Base-by-base conservation (phyloP, 176 grass and related monocot species). In the Eleusine indica region DNA sequence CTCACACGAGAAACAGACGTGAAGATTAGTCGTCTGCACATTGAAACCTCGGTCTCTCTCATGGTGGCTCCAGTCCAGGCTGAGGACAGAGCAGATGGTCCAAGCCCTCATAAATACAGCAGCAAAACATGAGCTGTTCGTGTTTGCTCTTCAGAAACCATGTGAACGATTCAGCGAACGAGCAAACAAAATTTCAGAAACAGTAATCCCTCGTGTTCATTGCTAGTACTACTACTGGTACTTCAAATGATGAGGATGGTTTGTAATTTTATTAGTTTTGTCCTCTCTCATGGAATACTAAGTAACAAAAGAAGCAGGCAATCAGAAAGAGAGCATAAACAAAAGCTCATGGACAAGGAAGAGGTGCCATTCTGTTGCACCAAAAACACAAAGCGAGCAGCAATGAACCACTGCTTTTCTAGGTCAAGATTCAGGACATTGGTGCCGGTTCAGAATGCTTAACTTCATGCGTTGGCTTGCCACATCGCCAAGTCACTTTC, bases 71-170 rank as follows among this genome's bases (percentile, higher is more conserved):
- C 88, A 83, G 62, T 82, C 52, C 88, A 83, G 62, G 38, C 62
- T 46, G 79, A 68, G 35, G 84, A 79, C 80, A 87, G 79, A 68
- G 38, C 35, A 63, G 38, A 56, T 83, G 80, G 88, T 90, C 84
- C 88, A 90, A 46, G 10, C 10, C 28, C 62, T 79, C 79, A 79
- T 90, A 83, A 90, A 79, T 83, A 42, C 83, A 57, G 2, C 73
- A 64, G 25, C 61, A 11, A 62, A 64, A 19, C 58, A 21, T 86
- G 79, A 86, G 73, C 47, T 86, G 83, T 90, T 48, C 71, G 77
- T 82, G 66, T 58, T 40, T 74, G 14, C 7, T 15, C 4, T 46
- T 10, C 58, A 72, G 66, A 66, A 73, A 79, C 58, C 84, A 86
- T 83, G 88, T 87, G 84, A 63, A 68, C 3, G 72, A 69, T 86